Evolutionary conservation across 1,284 basidiomycete genomes (phyloP), one percentile per base, ranked within the genome.

Genomic region (Trichosporon faecale): DNA sequence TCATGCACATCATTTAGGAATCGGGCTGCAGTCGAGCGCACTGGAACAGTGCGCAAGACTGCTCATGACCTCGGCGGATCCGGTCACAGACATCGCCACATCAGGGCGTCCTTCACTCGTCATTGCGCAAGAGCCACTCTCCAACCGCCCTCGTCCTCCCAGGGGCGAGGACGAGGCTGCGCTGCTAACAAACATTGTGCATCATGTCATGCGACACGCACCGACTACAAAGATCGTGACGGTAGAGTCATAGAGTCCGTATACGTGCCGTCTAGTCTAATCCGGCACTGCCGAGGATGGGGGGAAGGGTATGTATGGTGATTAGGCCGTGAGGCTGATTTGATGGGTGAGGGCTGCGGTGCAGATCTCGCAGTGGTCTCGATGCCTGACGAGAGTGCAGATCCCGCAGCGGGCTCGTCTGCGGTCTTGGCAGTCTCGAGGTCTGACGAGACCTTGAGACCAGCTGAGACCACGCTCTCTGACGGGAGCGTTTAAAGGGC

Each of bases 1-100:
- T 9, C 23, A 68, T 68, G 61, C 67, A 68, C 44, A 11, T 68
- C 67, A 68, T 64, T 12, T 18, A 35, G 65, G 14, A 37, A 35
- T 35, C 33, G 33, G 11, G 33, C 33, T 35, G 33, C 33, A n/a
- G n/a, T n/a, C n/a, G n/a, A n/a, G n/a, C n/a, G n/a, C n/a, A n/a
- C n/a, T n/a, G n/a, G n/a, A n/a, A n/a, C n/a, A n/a, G n/a, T n/a
- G n/a, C n/a, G n/a, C n/a, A n/a, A n/a, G n/a, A n/a, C n/a, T n/a
- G n/a, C n/a, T 14, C 11, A 37, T 37, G 35, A 8, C 11, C 35
- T 37, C 35, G 14, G 11, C 35, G 35, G 35, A 37, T 3, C 35
- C 35, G 35, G 18, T 33, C 33, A 44, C 40, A 14, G 18, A n/a
- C 40, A 44, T 18, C 18, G 40, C 40, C 40, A n/a, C 40, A 44